Evolutionary conservation across 2,329 filamentous ascomycete genomes (phyloP).

Genomic region (Cercospora sp.): DNA sequence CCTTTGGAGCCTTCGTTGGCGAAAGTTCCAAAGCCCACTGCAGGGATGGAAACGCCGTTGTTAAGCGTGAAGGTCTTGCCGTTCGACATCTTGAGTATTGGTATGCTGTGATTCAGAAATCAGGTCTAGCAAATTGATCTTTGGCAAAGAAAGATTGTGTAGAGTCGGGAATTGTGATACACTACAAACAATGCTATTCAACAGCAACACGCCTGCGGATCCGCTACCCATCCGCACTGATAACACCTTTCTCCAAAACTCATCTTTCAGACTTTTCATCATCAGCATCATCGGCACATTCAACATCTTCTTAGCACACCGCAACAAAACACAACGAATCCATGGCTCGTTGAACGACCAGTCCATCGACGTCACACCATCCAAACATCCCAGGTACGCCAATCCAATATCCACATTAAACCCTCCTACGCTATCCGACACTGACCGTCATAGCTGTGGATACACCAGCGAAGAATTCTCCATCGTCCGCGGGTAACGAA

Average conservation of each 20-base stretch:
- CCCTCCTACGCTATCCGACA: conserved; percentile 7
- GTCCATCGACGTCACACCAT: conserved; percentile 9
- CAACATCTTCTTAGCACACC: conserved; percentile 1
- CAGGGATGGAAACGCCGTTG: conserved; percentile 63
- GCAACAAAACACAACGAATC: neutral
- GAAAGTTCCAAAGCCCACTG: conserved; percentile 66
- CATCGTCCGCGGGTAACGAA: neutral
- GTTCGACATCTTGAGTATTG: conserved; percentile 53
- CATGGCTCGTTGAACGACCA: neutral
- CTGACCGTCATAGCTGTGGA: conserved; percentile 10
- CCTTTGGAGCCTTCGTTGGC: conserved; percentile 64
- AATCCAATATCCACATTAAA: neutral
- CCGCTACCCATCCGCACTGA: neutral
- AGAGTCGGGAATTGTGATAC: neutral
- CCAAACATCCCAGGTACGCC: neutral
- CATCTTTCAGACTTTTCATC: conserved; percentile 13
- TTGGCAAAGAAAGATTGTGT: neutral
- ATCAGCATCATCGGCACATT: conserved; percentile 6
- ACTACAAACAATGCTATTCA: neutral
- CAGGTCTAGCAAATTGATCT: neutral
- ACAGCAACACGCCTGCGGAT: neutral
- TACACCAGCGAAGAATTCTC: neutral
- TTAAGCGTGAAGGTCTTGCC: conserved; percentile 55
- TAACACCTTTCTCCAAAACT: neutral
- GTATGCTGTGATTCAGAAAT: conserved; percentile 1